Evolutionary conservation across 768 basidiomycete species (phyloP).

Genomic region (Boletus pseudo-olivaceus): DNA sequence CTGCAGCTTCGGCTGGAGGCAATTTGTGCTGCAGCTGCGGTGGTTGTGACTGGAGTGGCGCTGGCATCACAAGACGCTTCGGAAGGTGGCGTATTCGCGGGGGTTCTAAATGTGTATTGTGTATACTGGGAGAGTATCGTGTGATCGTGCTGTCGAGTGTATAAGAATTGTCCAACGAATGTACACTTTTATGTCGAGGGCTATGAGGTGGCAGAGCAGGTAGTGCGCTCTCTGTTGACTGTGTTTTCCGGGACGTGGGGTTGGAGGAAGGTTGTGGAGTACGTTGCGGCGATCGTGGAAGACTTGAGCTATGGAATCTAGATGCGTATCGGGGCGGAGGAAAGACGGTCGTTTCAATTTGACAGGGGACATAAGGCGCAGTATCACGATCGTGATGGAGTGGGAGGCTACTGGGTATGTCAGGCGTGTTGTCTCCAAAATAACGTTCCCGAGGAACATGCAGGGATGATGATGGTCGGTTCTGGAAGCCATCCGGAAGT

Average conservation of each 20-base stretch:
- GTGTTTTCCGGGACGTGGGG: conserved; percentile 3
- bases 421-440: conserved; percentile 7
- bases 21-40: conserved; percentile 16
- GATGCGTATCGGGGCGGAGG: conserved; percentile 25
- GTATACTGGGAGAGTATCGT: conserved; percentile 7
- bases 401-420: conserved; percentile 4
- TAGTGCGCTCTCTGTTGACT: not conserved
- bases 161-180: conserved; percentile 9
- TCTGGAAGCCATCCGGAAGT: not conserved
- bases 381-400: conserved; percentile 6
- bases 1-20: not conserved
- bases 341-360: conserved; percentile 11
- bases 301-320: not conserved
- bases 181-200: conserved; percentile 7
- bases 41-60: conserved; percentile 49
- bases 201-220: not conserved
- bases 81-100: conserved; percentile 44
- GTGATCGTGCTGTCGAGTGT: not conserved
- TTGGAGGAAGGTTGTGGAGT: conserved; percentile 3
- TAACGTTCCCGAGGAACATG: conserved; percentile 15
- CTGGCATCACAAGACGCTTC: conserved; percentile 70
- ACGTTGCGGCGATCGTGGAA: conserved; percentile 9
- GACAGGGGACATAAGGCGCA: conserved; percentile 14
- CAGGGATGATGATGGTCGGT: conserved; percentile 1
- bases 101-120: conserved; percentile 8